phyloP scores from a whole-genome alignment of 2,329 filamentous ascomycete species.

The Fusarium avenaceum region DNA sequence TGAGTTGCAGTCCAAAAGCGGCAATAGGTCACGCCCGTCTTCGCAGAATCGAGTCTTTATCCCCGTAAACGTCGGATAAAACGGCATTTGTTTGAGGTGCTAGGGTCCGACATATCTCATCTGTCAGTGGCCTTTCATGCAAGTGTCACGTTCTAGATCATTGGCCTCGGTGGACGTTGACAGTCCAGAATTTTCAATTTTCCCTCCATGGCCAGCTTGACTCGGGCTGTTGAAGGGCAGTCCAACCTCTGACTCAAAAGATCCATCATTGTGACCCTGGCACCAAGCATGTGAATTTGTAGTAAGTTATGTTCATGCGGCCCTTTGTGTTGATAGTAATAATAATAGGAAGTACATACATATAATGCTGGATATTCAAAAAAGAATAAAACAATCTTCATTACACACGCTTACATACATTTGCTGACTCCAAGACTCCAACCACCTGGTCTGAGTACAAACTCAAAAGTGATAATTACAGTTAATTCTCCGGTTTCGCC shows the following conservation, averaged over 20 bases:
- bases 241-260: slow-evolving; percentile 10
- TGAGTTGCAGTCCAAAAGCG: slow-evolving; percentile 11
- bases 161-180: neutral
- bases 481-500: neutral
- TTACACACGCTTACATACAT: no score
- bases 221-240: slow-evolving; percentile 1
- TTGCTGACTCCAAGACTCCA: no score
- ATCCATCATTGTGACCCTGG: neutral
- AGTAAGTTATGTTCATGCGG: no score
- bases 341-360: neutral
- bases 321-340: neutral
- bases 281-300: neutral
- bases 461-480: neutral
- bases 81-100: slow-evolving; percentile 8
- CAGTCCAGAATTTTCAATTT: neutral
- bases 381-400: neutral
- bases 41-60: slow-evolving; percentile 9
- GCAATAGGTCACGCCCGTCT: slow-evolving; percentile 34
- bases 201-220: neutral
- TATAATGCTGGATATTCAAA: neutral
- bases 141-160: slow-evolving; percentile 17
- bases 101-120: neutral
- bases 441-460: neutral
- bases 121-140: neutral
- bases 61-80: slow-evolving; percentile 5